Evolutionary conservation across 225 moss, liverwort and hornwort species (phyloP).

Genomic region (Neckera pumila): DNA sequence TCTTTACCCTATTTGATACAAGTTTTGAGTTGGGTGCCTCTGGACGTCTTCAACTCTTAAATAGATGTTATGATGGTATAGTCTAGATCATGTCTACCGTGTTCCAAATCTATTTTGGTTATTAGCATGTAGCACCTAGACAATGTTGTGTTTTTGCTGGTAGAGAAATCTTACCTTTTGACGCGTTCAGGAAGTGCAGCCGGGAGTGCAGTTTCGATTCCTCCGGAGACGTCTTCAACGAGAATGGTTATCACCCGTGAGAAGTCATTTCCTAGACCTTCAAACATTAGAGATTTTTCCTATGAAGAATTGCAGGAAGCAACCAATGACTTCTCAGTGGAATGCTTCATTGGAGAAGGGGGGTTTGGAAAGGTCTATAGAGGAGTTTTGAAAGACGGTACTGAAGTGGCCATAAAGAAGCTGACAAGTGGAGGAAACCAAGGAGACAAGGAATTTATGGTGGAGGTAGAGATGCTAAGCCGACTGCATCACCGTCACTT

Average conservation of each 20-base stretch:
- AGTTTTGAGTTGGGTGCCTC: neutral
- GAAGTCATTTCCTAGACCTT: slow-evolving; percentile 51
- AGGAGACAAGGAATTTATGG: slow-evolving; percentile 90
- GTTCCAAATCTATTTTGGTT: neutral
- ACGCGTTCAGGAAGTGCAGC: slow-evolving; percentile 26
- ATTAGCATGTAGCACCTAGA: neutral
- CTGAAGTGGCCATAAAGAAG: slow-evolving; percentile 91
- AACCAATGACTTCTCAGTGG: slow-evolving; percentile 71
- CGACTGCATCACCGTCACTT: slow-evolving; percentile 92
- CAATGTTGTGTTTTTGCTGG: neutral
- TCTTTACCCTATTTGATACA: neutral
- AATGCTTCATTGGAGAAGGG: slow-evolving; percentile 80
- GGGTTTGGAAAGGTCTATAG: slow-evolving; percentile 88
- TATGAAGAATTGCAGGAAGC: slow-evolving; percentile 85
- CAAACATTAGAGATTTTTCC: slow-evolving; percentile 68
- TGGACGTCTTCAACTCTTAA: neutral
- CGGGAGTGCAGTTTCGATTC: slow-evolving; percentile 48
- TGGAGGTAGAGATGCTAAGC: slow-evolving; percentile 98
- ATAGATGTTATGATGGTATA: neutral
- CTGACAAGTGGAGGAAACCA: slow-evolving; percentile 90
- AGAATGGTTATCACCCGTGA: slow-evolving; percentile 56
- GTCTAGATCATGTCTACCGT: neutral
- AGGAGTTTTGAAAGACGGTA: slow-evolving; percentile 82
- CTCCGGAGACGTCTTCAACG: slow-evolving; percentile 60
- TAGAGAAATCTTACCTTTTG: slow-evolving; percentile 1